Conservation (phyloP, 768 basidiomycete genomes). For the Psilocybe sp. region DNA sequence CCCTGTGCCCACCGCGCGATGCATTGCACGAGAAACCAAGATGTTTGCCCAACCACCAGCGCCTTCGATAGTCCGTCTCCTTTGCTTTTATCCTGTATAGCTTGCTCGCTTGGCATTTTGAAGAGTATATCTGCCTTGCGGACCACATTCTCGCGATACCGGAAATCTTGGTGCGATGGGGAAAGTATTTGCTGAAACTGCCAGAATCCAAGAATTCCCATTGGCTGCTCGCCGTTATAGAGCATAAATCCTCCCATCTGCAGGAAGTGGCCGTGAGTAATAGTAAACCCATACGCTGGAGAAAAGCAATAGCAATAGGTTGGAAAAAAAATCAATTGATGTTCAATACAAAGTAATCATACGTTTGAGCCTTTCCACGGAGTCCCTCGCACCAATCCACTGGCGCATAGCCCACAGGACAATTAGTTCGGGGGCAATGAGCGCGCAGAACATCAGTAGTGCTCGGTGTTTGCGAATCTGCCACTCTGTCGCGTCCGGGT, state of each 20-base stretch:
- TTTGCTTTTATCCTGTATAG: constrained; percentile 12
- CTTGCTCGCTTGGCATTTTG: background rate
- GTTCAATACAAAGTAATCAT: background rate
- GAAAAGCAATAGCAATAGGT: no score
- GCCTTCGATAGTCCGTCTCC: constrained; percentile 27
- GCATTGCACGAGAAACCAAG: constrained; percentile 29
- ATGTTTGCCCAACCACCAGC: constrained; percentile 24
- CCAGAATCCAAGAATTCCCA: no score
- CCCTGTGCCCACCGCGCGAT: constrained; percentile 17
- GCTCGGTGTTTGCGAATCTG: background rate
- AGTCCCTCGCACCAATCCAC: background rate
- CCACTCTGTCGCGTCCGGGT: background rate
- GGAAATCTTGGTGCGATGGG: no score
- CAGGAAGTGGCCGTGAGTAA: constrained; percentile 9
- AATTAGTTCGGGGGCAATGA: constrained; percentile 13
- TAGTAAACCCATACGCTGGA: constrained; percentile 4
- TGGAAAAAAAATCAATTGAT: no score
- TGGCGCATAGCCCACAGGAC: constrained; percentile 11
- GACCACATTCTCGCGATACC: background rate
- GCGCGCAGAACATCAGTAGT: background rate
- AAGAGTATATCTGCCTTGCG: background rate
- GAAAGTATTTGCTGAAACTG: no score
- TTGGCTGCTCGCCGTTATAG: background rate
- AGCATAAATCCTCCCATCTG: constrained; percentile 14
- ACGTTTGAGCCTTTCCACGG: background rate